These are phyloP conservation scores for Beta corolliflora DNA, from an alignment of 179 eudicot genomes.

Conservation along the genomic window DNA sequence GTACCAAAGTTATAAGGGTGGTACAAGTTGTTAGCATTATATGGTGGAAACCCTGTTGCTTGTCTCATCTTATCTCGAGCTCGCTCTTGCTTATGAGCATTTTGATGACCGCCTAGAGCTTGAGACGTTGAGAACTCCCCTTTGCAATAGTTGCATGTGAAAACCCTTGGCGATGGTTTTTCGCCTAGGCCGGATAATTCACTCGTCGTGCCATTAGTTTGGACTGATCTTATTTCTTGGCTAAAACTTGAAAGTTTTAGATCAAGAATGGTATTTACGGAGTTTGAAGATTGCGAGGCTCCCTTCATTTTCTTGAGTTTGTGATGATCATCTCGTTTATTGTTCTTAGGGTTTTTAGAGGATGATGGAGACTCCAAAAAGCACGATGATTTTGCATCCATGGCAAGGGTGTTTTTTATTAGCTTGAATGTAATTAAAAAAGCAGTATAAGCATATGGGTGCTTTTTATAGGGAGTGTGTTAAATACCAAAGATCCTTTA, in stretches of 20 bases:
- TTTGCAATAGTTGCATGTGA: constrained; percentile 39
- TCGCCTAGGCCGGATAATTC: not conserved
- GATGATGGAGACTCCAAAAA: not conserved
- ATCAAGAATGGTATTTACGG: constrained; percentile 20
- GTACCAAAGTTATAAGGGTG: constrained; percentile 23
- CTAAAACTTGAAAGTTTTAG: constrained; percentile 30
- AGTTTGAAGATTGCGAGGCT: not conserved
- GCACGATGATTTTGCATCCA: constrained; percentile 25
- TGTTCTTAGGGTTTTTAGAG: not conserved
- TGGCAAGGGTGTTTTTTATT: not conserved
- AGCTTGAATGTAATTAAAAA: not conserved
- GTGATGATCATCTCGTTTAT: not conserved
- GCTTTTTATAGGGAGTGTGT: constrained; percentile 20
- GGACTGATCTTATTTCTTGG: not conserved
- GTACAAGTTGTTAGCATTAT: constrained; percentile 5
- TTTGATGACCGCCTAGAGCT: constrained; percentile 47
- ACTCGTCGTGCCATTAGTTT: not conserved
- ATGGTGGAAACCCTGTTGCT: constrained; percentile 19
- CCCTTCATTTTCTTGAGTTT: constrained; percentile 22
- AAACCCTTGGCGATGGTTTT: constrained; percentile 27
- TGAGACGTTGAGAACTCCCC: constrained; percentile 46
- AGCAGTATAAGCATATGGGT: not conserved
- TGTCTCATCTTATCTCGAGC: constrained; percentile 38
- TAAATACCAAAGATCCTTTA: constrained; percentile 33
- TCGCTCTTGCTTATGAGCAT: constrained; percentile 47